Evolutionary conservation across 352 stramenopile species (phyloP), one percentile per base, ranked within the genome.

Genomic region (Phytopythium vexans): DNA sequence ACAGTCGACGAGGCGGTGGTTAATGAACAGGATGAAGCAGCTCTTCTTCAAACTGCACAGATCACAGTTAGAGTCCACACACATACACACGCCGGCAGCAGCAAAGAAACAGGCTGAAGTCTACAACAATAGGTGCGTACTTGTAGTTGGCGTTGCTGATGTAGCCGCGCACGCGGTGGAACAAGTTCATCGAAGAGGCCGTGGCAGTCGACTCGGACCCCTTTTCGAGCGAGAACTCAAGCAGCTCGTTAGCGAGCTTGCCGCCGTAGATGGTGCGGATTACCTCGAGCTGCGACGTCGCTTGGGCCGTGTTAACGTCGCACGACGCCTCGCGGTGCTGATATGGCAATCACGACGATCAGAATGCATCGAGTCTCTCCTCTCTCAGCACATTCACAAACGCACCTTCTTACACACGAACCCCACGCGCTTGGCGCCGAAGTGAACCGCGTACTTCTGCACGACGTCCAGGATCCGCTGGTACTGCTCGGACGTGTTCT

Each of bases 11-110:
- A 99, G 74, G 8, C 97, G 89, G 49, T 98, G 73, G 72, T 99
- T 99, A 61, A 99, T 97, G 66, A 99, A 99, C 10, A 99, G 61
- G 39, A 99, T 82, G 44, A 94, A 95, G 32, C 82, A 76, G 50
- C 68, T 89, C 60, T 89, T 91, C 58, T 87, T 88, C 32, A 91
- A 49, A 56, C 85, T 95, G 49, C 35, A 58, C n/a, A 15, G 10
- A 51, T 16, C n/a, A 51, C 48, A 52, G 38, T n/a, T 12, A n/a
- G 38, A 42, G 38, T 42, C n/a, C 11, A 61, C 16, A 56, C 4
- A 41, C 33, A 27, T 2, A 27, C n/a, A n/a, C n/a, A n/a, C n/a
- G n/a, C n/a, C n/a, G n/a, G 38, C 16, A 21, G 10, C 16, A 10
- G 21, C 12, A 54, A 8, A n/a, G 7, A 16, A 1, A 11, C 2